These are phyloP conservation scores for Pythium sukuiense DNA, from an alignment of 352 stramenopile genomes.

Conservation along the genomic window DNA sequence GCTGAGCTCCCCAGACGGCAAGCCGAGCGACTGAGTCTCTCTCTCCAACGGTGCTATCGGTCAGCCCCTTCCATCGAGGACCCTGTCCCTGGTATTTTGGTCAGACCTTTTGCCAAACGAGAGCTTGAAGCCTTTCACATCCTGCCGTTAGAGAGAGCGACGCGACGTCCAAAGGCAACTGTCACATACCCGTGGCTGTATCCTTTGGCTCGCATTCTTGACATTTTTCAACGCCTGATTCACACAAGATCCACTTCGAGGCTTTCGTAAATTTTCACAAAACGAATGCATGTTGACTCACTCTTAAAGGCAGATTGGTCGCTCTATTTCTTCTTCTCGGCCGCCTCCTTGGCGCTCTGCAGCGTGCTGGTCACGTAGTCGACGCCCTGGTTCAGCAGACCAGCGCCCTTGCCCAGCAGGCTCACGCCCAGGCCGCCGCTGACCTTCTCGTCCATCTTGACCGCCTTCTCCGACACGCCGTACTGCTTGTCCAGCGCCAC, in stretches of 20 bases:
- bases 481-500: conserved; percentile 55
- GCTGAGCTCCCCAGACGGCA: not conserved
- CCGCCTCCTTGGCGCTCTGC: conserved; percentile 63
- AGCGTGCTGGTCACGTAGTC: conserved; percentile 67
- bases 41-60: not conserved
- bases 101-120: not conserved
- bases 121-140: not conserved
- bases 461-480: conserved; percentile 62
- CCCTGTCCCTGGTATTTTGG: not conserved
- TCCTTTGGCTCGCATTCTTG: not conserved
- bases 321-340: conserved; percentile 26
- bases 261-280: not conserved
- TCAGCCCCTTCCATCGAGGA: not conserved
- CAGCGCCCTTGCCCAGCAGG: conserved; percentile 53
- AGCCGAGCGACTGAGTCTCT: not conserved
- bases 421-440: conserved; percentile 64
- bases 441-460: conserved; percentile 72
- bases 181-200: conserved; percentile 6
- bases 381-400: conserved; percentile 43
- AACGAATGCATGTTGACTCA: not conserved
- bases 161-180: conserved; percentile 5
- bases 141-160: conserved; percentile 11
- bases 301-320: not conserved
- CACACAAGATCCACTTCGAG: too few species aligned
- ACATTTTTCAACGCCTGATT: not conserved